Evolutionary conservation across 108 stramenopile species (phyloP).

Genomic region (Aurantiochytrium sp.): DNA sequence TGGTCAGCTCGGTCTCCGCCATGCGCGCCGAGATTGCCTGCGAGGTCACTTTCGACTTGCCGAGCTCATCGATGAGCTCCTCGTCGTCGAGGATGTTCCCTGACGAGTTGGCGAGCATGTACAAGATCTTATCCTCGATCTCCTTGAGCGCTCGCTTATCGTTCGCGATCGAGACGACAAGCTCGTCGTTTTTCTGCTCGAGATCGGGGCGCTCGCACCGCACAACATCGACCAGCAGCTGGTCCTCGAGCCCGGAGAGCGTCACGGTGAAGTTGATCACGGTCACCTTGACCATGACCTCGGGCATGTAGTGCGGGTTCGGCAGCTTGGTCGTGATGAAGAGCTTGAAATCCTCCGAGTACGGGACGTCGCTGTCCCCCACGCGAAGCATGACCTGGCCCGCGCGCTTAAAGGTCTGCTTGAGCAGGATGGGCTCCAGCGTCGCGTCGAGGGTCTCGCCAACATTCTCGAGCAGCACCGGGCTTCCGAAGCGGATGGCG

Average conservation of each 20-base stretch:
- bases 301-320: slow-evolving; percentile 55
- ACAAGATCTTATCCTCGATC: slow-evolving; percentile 47
- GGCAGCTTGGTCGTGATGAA: slow-evolving; percentile 50
- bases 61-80: slow-evolving; percentile 47
- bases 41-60: slow-evolving; percentile 46
- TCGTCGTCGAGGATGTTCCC: slow-evolving; percentile 53
- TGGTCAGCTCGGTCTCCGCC: slow-evolving; percentile 53
- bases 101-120: slow-evolving; percentile 52
- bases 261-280: slow-evolving; percentile 63
- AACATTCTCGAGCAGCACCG: slow-evolving; percentile 50
- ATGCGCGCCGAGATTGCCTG: slow-evolving; percentile 52
- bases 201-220: slow-evolving; percentile 46
- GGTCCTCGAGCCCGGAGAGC: slow-evolving; percentile 54
- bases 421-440: slow-evolving; percentile 52
- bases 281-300: slow-evolving; percentile 55
- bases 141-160: slow-evolving; percentile 45
- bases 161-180: slow-evolving; percentile 52
- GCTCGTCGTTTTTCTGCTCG: slow-evolving; percentile 38
- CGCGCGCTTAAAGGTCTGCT: slow-evolving; percentile 47
- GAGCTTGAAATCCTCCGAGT: slow-evolving; percentile 45
- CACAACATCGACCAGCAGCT: slow-evolving; percentile 58
- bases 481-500: slow-evolving; percentile 42
- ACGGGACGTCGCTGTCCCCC: slow-evolving; percentile 49
- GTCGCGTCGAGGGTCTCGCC: slow-evolving; percentile 45
- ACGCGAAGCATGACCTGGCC: slow-evolving; percentile 37